Conservation (phyloP, 352 stramenopile genomes). For the Globisporangium yorkense region DNA sequence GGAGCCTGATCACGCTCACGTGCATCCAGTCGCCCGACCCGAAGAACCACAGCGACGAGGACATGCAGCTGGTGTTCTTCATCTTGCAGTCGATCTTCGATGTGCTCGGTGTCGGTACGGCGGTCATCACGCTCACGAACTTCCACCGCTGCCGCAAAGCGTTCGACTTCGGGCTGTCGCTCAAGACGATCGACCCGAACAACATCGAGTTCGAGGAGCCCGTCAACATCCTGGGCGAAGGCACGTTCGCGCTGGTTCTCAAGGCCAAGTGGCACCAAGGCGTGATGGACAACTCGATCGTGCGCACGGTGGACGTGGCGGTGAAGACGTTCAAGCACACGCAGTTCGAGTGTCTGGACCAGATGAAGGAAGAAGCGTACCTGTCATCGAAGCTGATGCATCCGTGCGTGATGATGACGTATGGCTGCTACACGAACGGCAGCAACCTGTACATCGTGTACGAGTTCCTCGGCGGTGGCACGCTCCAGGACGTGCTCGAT, state of each 20-base stretch:
- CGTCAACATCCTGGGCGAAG: conserved; percentile 73
- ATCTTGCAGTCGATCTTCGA: conserved; percentile 66
- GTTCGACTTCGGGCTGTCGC: conserved; percentile 72
- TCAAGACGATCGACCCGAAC: conserved; percentile 72
- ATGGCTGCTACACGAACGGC: conserved; percentile 73
- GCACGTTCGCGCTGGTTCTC: conserved; percentile 71
- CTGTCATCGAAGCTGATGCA: conserved; percentile 73
- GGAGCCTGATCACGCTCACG: conserved; percentile 61
- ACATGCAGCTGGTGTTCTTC: conserved; percentile 28
- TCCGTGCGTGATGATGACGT: conserved; percentile 81
- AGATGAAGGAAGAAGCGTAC: conserved; percentile 81
- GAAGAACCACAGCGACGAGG: conserved; percentile 9
- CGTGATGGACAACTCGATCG: conserved; percentile 29
- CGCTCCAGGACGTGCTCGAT: conserved; percentile 72
- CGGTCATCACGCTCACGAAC: conserved; percentile 67
- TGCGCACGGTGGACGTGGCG: conserved; percentile 55
- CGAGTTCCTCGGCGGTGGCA: conserved; percentile 74
- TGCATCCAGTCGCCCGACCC: conserved; percentile 32
- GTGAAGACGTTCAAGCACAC: conserved; percentile 83
- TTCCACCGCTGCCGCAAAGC: conserved; percentile 64
- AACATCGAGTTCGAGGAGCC: conserved; percentile 79
- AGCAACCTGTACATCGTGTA: conserved; percentile 83
- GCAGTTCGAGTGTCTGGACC: conserved; percentile 67
- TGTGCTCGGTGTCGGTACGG: conserved; percentile 54
- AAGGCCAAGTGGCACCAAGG: conserved; percentile 69